Conservation (phyloP, 768 basidiomycete species). For the Trametes sanguinea region DNA sequence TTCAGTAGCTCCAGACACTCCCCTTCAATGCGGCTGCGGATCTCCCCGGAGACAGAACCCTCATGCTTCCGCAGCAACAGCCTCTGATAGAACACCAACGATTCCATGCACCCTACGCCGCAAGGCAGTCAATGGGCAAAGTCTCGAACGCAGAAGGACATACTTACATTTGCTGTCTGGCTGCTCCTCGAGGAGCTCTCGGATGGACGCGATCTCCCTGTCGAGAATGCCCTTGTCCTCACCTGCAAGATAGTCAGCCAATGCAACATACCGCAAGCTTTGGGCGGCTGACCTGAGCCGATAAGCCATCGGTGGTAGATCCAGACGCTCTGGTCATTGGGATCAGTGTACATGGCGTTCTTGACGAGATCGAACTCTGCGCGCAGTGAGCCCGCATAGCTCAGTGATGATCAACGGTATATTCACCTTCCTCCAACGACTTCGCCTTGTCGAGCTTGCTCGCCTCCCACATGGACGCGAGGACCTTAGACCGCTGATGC, state of each 20-base stretch:
- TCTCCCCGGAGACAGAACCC: conserved; percentile 35
- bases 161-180: conserved; percentile 88
- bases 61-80: conserved; percentile 58
- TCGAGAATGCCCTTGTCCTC: conserved; percentile 57
- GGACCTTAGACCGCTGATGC: conserved; percentile 92
- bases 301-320: conserved; percentile 98
- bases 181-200: conserved; percentile 84
- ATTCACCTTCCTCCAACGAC: conserved; percentile 70
- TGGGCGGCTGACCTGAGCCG: conserved; percentile 58
- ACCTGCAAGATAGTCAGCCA: conserved; percentile 41
- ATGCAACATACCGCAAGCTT: background rate
- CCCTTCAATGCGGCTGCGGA: conserved; percentile 33
- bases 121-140: background rate
- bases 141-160: background rate
- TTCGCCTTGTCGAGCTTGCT: conserved; percentile 53
- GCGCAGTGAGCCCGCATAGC: background rate
- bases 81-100: conserved; percentile 79
- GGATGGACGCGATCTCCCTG: conserved; percentile 76
- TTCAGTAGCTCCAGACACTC: conserved; percentile 54
- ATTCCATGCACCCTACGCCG: conserved; percentile 88
- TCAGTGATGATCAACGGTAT: background rate
- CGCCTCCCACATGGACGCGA: conserved; percentile 63
- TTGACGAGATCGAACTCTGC: conserved; percentile 90
- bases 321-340: conserved; percentile 96
- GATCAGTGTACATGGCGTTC: conserved; percentile 96